These are phyloP conservation scores for Schoenoplectus triqueter DNA, from an alignment of 202 grass and related monocot species.

Conservation along the genomic window DNA sequence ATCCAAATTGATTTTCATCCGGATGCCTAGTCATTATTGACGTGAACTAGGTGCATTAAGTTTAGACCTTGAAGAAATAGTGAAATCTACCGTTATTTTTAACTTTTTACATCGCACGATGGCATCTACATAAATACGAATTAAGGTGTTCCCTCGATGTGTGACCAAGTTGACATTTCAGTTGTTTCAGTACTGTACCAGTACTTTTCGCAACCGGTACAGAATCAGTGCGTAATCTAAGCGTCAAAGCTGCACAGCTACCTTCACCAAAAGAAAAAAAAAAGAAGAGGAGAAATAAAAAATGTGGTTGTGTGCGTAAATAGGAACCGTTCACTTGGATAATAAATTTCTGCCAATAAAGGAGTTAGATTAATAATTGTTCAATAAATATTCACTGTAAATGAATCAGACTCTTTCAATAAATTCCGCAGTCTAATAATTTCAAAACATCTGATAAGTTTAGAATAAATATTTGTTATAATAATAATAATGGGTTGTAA, in stretches of 20 bases:
- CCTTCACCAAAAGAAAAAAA: background rate
- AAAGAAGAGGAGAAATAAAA: background rate
- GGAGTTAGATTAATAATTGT: too few relatives aligned
- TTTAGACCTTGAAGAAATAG: background rate
- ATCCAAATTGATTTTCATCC: background rate
- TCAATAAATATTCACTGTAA: too few relatives aligned
- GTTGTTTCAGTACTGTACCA: background rate
- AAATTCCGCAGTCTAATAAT: too few relatives aligned
- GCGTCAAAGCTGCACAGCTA: background rate
- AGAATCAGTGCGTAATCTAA: background rate
- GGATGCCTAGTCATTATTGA: background rate
- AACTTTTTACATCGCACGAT: background rate
- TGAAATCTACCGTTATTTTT: background rate
- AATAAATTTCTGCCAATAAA: too few relatives aligned
- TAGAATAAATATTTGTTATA: too few relatives aligned
- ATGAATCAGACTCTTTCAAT: too few relatives aligned
- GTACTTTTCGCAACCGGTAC: background rate
- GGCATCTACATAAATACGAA: background rate
- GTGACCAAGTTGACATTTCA: conserved; percentile 6
- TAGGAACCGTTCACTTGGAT: background rate
- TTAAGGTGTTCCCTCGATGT: background rate
- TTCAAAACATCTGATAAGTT: too few relatives aligned
- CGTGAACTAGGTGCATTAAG: background rate
- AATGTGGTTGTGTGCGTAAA: background rate
- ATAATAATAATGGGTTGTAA: background rate